A percentile compares a stretch with the other conserved stretches of the same genome.
Evolutionary conservation across 805 yeast genomes (phyloP).

Genomic region (Saccharomyces cerevisiae): DNA sequence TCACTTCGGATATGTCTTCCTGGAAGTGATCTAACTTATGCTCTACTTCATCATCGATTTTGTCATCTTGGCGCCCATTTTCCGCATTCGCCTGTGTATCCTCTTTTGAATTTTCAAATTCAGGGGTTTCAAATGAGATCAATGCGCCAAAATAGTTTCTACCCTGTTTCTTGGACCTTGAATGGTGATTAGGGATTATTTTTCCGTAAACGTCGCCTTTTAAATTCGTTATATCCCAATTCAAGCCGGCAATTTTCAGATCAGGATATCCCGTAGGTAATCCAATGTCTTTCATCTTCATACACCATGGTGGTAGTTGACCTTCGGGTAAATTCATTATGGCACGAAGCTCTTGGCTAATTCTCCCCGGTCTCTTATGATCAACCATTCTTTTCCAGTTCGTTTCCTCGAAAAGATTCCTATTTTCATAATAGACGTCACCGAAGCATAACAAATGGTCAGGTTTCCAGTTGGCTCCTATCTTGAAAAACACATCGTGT

Average conservation of each 20-base stretch:
- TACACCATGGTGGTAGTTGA: constrained; percentile 71
- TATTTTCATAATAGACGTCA: constrained; percentile 71
- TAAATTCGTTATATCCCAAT: constrained; percentile 35
- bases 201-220: constrained; percentile 31
- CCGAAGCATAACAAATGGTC: constrained; percentile 54
- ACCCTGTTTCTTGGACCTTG: constrained; percentile 3
- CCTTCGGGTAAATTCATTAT: constrained; percentile 63
- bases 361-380: constrained; percentile 54
- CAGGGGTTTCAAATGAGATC: constrained; percentile 23
- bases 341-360: constrained; percentile 50
- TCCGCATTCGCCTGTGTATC: constrained; percentile 14
- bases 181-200: constrained; percentile 10
- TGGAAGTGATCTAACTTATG: not conserved
- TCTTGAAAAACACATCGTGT: constrained; percentile 79
- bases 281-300: constrained; percentile 59
- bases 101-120: constrained; percentile 15
- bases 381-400: constrained; percentile 27
- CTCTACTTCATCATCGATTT: not conserved
- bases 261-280: constrained; percentile 78
- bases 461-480: constrained; percentile 61
- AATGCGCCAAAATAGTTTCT: constrained; percentile 28
- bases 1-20: not conserved
- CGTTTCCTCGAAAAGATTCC: constrained; percentile 44
- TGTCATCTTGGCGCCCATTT: constrained; percentile 7
- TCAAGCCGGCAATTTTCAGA: constrained; percentile 48